Conservation (phyloP, 176 grass and related monocot species). For the Phragmites australis region DNA sequence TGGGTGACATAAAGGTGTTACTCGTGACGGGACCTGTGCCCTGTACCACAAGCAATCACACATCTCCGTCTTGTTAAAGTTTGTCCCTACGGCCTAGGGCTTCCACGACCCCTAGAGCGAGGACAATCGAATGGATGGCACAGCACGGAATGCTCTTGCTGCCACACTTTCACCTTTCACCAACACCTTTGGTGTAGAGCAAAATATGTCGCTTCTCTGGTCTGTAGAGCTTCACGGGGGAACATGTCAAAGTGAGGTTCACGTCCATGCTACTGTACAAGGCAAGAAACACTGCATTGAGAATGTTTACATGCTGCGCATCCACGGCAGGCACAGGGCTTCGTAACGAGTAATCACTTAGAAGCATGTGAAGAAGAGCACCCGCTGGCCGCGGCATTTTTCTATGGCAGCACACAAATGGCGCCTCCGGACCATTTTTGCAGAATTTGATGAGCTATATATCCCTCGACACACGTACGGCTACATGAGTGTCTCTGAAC, state of each 20-base stretch:
- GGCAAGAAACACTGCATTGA: background rate
- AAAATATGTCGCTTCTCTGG: background rate
- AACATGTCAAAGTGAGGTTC: too few relatives aligned
- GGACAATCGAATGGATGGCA: background rate
- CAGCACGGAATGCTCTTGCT: background rate
- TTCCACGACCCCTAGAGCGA: constrained; percentile 16
- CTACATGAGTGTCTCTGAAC: background rate
- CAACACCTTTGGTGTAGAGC: background rate
- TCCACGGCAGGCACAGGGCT: too few relatives aligned
- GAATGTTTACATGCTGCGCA: background rate
- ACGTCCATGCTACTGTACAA: background rate
- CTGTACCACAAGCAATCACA: constrained; percentile 24
- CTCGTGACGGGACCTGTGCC: constrained; percentile 37
- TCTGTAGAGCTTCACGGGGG: background rate
- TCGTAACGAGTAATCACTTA: background rate
- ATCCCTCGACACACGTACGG: background rate
- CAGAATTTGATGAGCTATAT: background rate
- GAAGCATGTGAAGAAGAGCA: background rate
- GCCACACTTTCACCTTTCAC: background rate
- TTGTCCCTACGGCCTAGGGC: constrained; percentile 34
- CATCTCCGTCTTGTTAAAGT: constrained; percentile 27
- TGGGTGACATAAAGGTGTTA: constrained; percentile 22
- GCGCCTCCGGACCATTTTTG: background rate
- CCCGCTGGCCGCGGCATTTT: background rate
- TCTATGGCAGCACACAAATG: background rate